Base-by-base conservation (phyloP, 345 rosid genomes). In the Sonneratia caseolaris region DNA sequence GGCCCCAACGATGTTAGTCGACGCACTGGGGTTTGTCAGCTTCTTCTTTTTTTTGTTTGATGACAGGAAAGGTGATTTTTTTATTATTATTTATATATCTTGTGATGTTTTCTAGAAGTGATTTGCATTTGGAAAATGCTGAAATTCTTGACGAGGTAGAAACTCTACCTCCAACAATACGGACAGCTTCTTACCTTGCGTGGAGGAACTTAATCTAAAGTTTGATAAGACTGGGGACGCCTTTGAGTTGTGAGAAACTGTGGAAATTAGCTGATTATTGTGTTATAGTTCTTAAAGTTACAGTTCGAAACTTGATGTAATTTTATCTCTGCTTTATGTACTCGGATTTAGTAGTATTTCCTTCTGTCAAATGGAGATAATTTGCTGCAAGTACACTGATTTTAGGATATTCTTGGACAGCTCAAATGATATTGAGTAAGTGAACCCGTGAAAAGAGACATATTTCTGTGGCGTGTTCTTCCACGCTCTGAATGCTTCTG, bases 1-100 rank as follows among this genome's bases (percentile, higher is more conserved):
- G 97, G 38, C 89, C 99, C 10, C 97, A 86, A 68, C 84, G 97
- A 85, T 95, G 99, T 95, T 13, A 85, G 87, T 79, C 32, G 32
- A 27, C 32, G 32, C 32, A 27, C 32, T 27, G 32, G 32, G 32
- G 32, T 27, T 27, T 27, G 1, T 27, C 32, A 27, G 32, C 32
- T 27, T 27, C 32, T 27, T 0, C 1, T 27, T 27, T 27, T 27
- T 27, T 27, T 27, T 27, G 27, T 61, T 32, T 32, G 38, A 3
- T 32, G 66, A 14, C 66, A 13, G 66, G 37, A 62, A 27, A 27
- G 32, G 32, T 27, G 32, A 27, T 27, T 27, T 27, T 27, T 27
- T 27, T 27, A 27, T 27, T 27, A 27, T 27, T 27, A 27, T 27
- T 27, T 27, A 27, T 27, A 27, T 27, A 27, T 27, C 32, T 27